These are phyloP conservation scores for Vitis hybrid DNA, from an alignment of 177 flowering plant species.

Conservation along the genomic window DNA sequence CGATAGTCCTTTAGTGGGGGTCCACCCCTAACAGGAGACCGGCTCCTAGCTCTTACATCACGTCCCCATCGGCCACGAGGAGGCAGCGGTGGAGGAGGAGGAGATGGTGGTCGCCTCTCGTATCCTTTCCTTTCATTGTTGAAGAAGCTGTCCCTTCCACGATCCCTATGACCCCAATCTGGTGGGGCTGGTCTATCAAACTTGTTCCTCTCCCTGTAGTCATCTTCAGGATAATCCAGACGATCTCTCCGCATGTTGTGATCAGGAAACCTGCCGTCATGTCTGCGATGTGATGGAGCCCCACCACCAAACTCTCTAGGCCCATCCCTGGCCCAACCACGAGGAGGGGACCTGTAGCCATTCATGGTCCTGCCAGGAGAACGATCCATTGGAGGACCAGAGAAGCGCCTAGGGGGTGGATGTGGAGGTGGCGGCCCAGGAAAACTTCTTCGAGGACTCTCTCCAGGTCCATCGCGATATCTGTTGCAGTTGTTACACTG, in stretches of 20 bases:
- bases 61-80: conserved; percentile 59
- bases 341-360: conserved; percentile 78
- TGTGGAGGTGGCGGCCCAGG: conserved; percentile 48
- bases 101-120: conserved; percentile 40
- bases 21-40: conserved; percentile 68
- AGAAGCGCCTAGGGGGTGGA: conserved; percentile 46
- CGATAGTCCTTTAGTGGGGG: conserved; percentile 49
- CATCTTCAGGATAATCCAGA: conserved; percentile 47
- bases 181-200: conserved; percentile 51
- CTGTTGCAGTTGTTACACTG: conserved; percentile 76
- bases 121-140: conserved; percentile 45
- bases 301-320: conserved; percentile 55
- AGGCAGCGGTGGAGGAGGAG: conserved; percentile 33
- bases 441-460: conserved; percentile 66
- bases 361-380: conserved; percentile 61
- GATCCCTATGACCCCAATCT: conserved; percentile 60
- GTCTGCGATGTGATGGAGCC: conserved; percentile 48
- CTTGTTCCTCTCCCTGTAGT: conserved; percentile 51
- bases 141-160: conserved; percentile 49
- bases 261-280: conserved; percentile 65
- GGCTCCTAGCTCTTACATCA: conserved; percentile 66
- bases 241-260: conserved; percentile 50
- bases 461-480: conserved; percentile 47
- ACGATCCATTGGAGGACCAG: conserved; percentile 57
- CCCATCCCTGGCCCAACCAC: conserved; percentile 59